These are phyloP conservation scores for Zychaea mexicana DNA, from an alignment of 371 early-diverging fungal genomes.

Conservation along the genomic window DNA sequence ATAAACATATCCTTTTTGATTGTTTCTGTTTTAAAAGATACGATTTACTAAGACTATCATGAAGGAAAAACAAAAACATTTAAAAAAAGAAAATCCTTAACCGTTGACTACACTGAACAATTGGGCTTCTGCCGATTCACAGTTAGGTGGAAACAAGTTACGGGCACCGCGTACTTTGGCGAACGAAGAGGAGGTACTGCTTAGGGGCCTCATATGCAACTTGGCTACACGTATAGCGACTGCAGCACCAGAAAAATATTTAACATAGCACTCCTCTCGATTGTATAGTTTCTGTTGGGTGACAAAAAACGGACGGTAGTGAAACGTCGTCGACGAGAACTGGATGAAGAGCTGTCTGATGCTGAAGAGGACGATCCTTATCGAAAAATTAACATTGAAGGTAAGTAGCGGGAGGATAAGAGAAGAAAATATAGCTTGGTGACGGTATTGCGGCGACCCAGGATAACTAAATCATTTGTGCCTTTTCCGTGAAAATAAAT, in stretches of 20 bases:
- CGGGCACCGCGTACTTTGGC: slow-evolving; percentile 35
- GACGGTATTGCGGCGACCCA: too few species aligned
- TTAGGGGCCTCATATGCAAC: too few species aligned
- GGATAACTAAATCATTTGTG: neutral
- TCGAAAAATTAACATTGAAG: slow-evolving; percentile 55
- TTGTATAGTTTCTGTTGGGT: slow-evolving; percentile 36
- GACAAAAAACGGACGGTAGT: slow-evolving; percentile 44
- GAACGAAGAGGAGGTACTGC: slow-evolving; percentile 48
- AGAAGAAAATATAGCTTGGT: too few species aligned
- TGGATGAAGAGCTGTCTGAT: slow-evolving; percentile 45
- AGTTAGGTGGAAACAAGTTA: slow-evolving; percentile 47
- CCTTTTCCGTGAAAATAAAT: too few species aligned
- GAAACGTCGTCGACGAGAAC: slow-evolving; percentile 37
- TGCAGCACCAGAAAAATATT: too few species aligned
- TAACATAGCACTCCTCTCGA: too few species aligned
- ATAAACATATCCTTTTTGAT: slow-evolving; percentile 63
- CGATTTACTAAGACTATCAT: neutral
- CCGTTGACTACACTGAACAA: slow-evolving; percentile 39
- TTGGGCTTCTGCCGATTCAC: slow-evolving; percentile 40
- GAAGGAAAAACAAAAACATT: neutral
- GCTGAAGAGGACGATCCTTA: slow-evolving; percentile 56
- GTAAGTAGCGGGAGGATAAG: slow-evolving; percentile 15
- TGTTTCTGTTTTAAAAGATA: too few species aligned
- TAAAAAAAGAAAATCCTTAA: slow-evolving; percentile 26
- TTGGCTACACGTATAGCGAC: too few species aligned